Conservation (phyloP, 345 rosid genomes). For the Eucalyptus coolabah region DNA sequence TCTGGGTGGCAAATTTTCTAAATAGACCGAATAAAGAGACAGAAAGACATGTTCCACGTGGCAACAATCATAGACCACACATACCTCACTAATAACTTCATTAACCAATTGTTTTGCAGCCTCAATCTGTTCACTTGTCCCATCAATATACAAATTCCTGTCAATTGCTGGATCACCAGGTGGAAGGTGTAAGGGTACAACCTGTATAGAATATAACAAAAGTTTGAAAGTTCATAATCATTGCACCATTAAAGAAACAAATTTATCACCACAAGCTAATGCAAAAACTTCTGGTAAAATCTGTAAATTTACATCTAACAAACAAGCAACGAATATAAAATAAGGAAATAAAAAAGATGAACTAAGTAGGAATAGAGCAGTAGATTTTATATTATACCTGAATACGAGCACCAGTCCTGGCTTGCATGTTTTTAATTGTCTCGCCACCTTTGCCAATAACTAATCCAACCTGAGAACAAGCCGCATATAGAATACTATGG, state of each 20-base stretch:
- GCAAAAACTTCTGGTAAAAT: neutral
- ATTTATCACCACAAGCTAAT: neutral
- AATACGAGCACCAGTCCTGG: conserved; percentile 85
- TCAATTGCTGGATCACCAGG: conserved; percentile 84
- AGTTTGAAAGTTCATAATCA: neutral
- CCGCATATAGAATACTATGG: conserved; percentile 3
- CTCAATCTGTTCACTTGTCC: conserved; percentile 83
- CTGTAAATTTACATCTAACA: neutral
- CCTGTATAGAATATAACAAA: conserved; percentile 21
- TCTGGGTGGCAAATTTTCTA: neutral
- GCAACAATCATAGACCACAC: conserved; percentile 10
- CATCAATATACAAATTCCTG: conserved; percentile 83
- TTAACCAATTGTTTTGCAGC: conserved; percentile 79
- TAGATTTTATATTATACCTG: conserved; percentile 42
- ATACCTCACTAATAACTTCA: conserved; percentile 98
- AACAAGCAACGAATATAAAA: neutral
- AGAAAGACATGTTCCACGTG: conserved; percentile 1
- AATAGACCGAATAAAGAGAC: neutral
- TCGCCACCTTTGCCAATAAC: conserved; percentile 99
- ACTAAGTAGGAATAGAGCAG: neutral
- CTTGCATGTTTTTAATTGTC: conserved; percentile 95
- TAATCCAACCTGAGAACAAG: conserved; percentile 76
- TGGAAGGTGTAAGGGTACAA: conserved; percentile 92
- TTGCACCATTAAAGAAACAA: neutral
- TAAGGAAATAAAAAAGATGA: neutral